These are phyloP conservation scores for Boletus sp. DNA, from an alignment of 768 basidiomycete genomes.

Conservation along the genomic window DNA sequence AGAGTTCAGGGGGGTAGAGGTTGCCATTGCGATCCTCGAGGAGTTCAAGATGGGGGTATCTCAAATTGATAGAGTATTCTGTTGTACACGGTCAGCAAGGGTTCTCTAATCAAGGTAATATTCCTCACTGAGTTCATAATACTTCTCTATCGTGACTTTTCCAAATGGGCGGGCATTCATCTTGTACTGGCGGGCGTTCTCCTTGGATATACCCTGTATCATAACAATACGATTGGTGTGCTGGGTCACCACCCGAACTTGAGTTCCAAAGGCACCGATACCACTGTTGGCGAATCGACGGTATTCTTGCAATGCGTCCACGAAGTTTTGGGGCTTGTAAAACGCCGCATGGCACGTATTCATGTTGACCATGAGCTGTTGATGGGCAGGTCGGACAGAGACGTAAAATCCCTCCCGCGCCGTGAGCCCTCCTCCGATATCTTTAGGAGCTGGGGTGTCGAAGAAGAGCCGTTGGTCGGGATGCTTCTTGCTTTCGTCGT, in stretches of 20 bases:
- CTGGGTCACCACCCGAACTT: conserved; percentile 61
- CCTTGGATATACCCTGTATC: conserved; percentile 50
- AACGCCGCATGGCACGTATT: conserved; percentile 51
- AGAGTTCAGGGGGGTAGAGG: conserved; percentile 46
- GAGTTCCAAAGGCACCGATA: conserved; percentile 51
- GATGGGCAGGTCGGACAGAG: conserved; percentile 39
- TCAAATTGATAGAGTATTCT: conserved; percentile 40
- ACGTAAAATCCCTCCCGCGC: conserved; percentile 51
- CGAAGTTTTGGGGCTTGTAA: conserved; percentile 42
- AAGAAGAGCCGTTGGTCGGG: conserved; percentile 42
- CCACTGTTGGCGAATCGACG: conserved; percentile 48
- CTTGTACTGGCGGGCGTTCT: conserved; percentile 35
- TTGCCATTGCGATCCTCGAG: conserved; percentile 37
- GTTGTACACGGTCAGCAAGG: not conserved
- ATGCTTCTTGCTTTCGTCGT: conserved; percentile 32
- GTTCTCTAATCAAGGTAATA: not conserved
- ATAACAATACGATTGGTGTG: conserved; percentile 65
- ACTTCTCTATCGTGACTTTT: conserved; percentile 41
- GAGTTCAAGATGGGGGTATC: conserved; percentile 36
- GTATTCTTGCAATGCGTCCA: conserved; percentile 39
- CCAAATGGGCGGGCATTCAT: conserved; percentile 38
- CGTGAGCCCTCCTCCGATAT: conserved; percentile 50
- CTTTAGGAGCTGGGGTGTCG: conserved; percentile 24
- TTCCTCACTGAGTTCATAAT: conserved; percentile 41
- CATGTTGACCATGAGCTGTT: conserved; percentile 51